These are phyloP conservation scores for Mucor mucedo DNA, from an alignment of 371 early-diverging fungal genomes.

Conservation along the genomic window DNA sequence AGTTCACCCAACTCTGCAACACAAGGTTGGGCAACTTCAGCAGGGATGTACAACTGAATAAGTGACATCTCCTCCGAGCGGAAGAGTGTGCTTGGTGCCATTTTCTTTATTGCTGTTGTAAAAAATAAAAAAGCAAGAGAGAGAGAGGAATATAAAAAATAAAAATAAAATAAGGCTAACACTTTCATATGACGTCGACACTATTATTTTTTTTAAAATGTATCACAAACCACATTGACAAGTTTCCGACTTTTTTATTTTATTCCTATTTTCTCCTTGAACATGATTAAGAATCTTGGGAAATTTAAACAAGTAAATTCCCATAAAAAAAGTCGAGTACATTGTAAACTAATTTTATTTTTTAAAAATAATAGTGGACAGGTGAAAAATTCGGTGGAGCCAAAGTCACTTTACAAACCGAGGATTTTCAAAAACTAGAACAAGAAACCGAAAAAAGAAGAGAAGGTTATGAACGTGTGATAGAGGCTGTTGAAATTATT, in stretches of 20 bases:
- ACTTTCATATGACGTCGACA: constrained; percentile 2
- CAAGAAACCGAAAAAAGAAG: constrained; percentile 38
- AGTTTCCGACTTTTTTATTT: constrained; percentile 6
- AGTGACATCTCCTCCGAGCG: constrained; percentile 97
- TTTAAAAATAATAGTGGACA: constrained; percentile 42
- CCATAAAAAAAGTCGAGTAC: too few species aligned
- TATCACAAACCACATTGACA: neutral
- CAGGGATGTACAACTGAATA: constrained; percentile 95
- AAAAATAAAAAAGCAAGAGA: constrained; percentile 9
- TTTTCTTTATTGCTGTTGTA: neutral
- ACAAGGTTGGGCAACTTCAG: constrained; percentile 92
- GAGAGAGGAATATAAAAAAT: neutral
- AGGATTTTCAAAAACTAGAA: constrained; percentile 50
- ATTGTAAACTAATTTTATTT: too few species aligned
- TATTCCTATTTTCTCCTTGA: neutral
- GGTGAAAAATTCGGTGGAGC: constrained; percentile 56
- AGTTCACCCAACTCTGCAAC: constrained; percentile 95
- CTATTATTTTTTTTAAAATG: neutral
- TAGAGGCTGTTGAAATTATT: constrained; percentile 30
- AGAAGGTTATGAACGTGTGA: constrained; percentile 44
- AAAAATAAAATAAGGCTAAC: neutral
- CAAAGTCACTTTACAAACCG: constrained; percentile 51
- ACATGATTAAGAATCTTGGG: constrained; percentile 71
- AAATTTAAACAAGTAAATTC: constrained; percentile 68
- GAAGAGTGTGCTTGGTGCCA: constrained; percentile 72